These are phyloP conservation scores for Trichophyton verrucosum DNA, from an alignment of 2,329 filamentous ascomycete species.

Conservation along the genomic window DNA sequence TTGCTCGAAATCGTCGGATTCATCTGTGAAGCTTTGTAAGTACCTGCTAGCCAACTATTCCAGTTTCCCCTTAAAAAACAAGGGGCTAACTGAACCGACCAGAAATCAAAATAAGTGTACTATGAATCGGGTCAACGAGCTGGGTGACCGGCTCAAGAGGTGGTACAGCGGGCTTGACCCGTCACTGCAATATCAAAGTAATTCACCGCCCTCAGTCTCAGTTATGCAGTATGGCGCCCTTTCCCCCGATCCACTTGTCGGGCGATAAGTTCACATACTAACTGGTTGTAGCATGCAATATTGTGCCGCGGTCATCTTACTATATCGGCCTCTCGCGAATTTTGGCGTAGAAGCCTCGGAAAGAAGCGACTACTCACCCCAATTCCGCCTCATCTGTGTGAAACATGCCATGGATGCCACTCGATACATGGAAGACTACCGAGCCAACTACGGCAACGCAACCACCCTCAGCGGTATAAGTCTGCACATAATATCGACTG, in stretches of 20 bases:
- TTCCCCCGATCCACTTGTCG: neutral
- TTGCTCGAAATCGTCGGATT: conserved; percentile 10
- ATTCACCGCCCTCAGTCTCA: conserved; percentile 5
- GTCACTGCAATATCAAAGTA: conserved; percentile 4
- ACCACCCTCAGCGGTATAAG: conserved; percentile 10
- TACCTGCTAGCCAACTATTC: neutral
- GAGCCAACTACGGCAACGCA: conserved; percentile 8
- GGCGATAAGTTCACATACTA: neutral
- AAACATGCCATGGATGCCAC: conserved; percentile 10
- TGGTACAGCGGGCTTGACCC: conserved; percentile 11
- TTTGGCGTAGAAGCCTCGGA: conserved; percentile 4
- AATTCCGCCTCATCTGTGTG: conserved; percentile 11
- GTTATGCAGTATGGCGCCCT: conserved; percentile 8
- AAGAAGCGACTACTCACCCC: neutral
- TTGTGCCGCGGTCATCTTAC: conserved; percentile 6
- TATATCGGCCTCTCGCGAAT: conserved; percentile 8
- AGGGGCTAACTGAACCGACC: neutral
- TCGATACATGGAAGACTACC: conserved; percentile 10
- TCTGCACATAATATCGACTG: conserved; percentile 12
- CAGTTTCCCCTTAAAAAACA: neutral
- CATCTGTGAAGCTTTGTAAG: conserved; percentile 13
- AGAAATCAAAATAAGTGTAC: conserved; percentile 7
- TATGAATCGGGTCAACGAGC: conserved; percentile 6
- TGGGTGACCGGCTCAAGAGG: conserved; percentile 8
- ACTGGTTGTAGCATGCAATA: conserved; percentile 8